These are phyloP conservation scores for Venturia aucupariae DNA, from an alignment of 2,329 filamentous ascomycete species.

Conservation along the genomic window DNA sequence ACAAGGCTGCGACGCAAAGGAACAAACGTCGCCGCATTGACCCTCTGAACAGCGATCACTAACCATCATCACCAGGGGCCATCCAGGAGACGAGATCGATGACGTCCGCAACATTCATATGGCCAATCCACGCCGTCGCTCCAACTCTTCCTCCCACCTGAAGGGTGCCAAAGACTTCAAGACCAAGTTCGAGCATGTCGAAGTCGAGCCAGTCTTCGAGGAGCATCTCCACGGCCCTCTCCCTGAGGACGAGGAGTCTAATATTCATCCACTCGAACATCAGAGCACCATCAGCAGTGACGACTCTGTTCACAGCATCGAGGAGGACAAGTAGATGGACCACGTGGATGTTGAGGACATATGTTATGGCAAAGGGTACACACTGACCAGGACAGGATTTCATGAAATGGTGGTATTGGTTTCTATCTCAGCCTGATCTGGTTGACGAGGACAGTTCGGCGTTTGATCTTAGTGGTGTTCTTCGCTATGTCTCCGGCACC, in stretches of 20 bases:
- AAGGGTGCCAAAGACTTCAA: slow-evolving; percentile 70
- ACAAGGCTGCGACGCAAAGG: background rate
- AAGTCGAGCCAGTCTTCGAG: slow-evolving; percentile 86
- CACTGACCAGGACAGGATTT: background rate
- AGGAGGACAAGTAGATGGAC: slow-evolving; percentile 11
- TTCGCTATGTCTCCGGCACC: background rate
- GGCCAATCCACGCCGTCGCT: slow-evolving; percentile 78
- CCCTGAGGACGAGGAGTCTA: slow-evolving; percentile 43
- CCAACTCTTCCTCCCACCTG: slow-evolving; percentile 74
- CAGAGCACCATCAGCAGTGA: slow-evolving; percentile 12
- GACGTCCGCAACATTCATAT: slow-evolving; percentile 78
- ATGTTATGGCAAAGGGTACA: background rate
- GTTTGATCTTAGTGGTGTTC: background rate
- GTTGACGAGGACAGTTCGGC: background rate
- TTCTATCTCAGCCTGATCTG: background rate
- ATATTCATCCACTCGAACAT: slow-evolving; percentile 22
- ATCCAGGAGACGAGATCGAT: slow-evolving; percentile 70
- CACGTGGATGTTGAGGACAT: background rate
- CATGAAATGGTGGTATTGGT: background rate
- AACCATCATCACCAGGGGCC: slow-evolving; percentile 56
- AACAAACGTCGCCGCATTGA: background rate
- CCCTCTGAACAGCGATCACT: background rate
- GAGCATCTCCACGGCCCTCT: slow-evolving; percentile 67
- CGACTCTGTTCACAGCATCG: slow-evolving; percentile 9
- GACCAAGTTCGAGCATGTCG: slow-evolving; percentile 92